phyloP scores from a whole-genome alignment of 352 stramenopile species.

The Globisporangium mamillatum region DNA sequence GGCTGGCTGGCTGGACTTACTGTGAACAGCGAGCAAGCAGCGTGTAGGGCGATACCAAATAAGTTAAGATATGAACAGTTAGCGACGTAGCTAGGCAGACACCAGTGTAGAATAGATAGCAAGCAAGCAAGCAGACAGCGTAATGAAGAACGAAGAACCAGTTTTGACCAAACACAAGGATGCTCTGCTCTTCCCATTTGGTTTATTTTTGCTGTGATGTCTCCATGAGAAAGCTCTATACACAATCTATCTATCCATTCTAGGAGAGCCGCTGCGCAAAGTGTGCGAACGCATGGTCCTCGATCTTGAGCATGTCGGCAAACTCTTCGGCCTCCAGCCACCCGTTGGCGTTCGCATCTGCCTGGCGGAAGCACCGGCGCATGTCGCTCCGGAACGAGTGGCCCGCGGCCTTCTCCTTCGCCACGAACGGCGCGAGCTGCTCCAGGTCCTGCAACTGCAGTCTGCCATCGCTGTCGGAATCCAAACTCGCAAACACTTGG shows the following conservation, averaged over 20 bases:
- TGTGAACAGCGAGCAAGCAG: background rate
- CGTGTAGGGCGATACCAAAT: background rate
- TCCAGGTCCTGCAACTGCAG: slow-evolving; percentile 46
- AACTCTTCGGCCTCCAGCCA: slow-evolving; percentile 47
- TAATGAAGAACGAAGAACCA: background rate
- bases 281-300: slow-evolving; percentile 41
- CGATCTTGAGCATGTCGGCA: slow-evolving; percentile 45
- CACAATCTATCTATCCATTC: background rate
- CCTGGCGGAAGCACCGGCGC: slow-evolving; percentile 53
- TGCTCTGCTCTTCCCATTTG: background rate
- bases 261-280: slow-evolving; percentile 38
- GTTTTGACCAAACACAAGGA: background rate
- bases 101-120: slow-evolving; percentile 11
- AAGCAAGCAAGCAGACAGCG: background rate
- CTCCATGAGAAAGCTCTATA: background rate
- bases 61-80: slow-evolving; percentile 11
- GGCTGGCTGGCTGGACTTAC: background rate
- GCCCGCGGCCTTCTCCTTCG: slow-evolving; percentile 8
- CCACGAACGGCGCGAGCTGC: slow-evolving; percentile 37
- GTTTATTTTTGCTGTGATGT: background rate
- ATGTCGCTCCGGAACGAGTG: slow-evolving; percentile 66
- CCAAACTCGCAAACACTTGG: slow-evolving; percentile 47
- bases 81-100: background rate
- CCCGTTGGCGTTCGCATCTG: slow-evolving; percentile 35
- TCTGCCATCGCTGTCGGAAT: slow-evolving; percentile 49